Conservation (phyloP, 176 grass and related monocot genomes). For the Rhynchospora breviuscula region DNA sequence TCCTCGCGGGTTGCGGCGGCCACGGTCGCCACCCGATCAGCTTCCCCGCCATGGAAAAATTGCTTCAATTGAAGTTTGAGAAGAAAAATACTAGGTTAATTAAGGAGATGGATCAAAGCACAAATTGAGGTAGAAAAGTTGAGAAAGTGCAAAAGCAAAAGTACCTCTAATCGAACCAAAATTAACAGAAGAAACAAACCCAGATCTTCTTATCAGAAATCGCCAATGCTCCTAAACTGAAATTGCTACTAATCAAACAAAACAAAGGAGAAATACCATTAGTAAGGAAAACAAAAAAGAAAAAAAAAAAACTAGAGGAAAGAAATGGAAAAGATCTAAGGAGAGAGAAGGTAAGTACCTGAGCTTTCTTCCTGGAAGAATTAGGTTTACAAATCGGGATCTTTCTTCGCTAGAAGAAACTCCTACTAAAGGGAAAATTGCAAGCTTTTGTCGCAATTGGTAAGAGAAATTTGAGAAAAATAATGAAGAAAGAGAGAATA, state of each 20-base stretch:
- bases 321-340: neutral
- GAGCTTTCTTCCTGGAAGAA: constrained; percentile 12
- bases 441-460: constrained; percentile 23
- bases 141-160: constrained; percentile 2
- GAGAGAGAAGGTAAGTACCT: neutral
- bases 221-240: neutral
- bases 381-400: constrained; percentile 17
- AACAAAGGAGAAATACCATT: neutral
- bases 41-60: constrained; percentile 42
- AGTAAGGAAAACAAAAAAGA: neutral
- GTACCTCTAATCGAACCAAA: constrained; percentile 4
- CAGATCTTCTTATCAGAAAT: neutral
- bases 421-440: neutral
- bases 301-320: neutral
- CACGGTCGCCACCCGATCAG: constrained; percentile 87
- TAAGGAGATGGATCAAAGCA: neutral
- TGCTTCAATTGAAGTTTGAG: neutral
- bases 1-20: constrained; percentile 47
- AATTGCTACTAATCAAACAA: neutral
- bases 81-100: neutral
- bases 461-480: constrained; percentile 6
- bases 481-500: constrained; percentile 27
- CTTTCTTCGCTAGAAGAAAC: neutral
- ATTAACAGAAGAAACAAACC: neutral
- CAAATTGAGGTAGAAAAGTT: neutral